Conservation (phyloP, 2,329 filamentous ascomycete genomes). For the Alternaria postmessia region DNA sequence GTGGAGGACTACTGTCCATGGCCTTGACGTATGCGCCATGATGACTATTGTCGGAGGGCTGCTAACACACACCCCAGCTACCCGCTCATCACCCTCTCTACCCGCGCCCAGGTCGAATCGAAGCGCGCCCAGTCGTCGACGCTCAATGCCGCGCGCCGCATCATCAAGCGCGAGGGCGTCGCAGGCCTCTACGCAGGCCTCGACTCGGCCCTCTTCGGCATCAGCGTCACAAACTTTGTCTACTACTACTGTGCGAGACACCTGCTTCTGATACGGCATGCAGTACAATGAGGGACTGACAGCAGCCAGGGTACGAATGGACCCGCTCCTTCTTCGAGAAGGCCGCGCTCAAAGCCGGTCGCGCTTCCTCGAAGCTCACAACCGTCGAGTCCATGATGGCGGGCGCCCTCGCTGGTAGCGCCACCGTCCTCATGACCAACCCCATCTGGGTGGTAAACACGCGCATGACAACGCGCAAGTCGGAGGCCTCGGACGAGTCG, state of each 20-base stretch:
- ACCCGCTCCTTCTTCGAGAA: constrained; percentile 84
- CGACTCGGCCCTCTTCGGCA: constrained; percentile 93
- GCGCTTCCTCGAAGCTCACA: constrained; percentile 81
- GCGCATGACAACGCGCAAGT: constrained; percentile 90
- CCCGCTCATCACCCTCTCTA: constrained; percentile 95
- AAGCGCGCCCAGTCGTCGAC: constrained; percentile 88
- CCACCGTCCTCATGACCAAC: constrained; percentile 95
- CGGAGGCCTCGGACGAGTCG: constrained; percentile 55
- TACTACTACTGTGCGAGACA: constrained; percentile 85
- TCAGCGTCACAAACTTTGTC: constrained; percentile 98
- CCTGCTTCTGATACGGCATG: constrained; percentile 4
- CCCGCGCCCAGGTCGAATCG: constrained; percentile 96
- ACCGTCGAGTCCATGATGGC: constrained; percentile 95
- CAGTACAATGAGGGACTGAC: constrained; percentile 2
- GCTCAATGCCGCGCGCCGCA: constrained; percentile 80
- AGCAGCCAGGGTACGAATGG: constrained; percentile 84
- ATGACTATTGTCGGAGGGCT: background rate
- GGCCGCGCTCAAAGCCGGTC: constrained; percentile 75
- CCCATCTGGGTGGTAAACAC: constrained; percentile 99
- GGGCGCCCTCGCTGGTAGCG: constrained; percentile 89
- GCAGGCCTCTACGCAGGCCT: constrained; percentile 90
- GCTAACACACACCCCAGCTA: constrained; percentile 66
- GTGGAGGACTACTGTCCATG: constrained; percentile 95
- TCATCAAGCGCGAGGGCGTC: constrained; percentile 90
- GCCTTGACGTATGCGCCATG: constrained; percentile 75